These are phyloP conservation scores for Phanerodontia chrysosporium DNA, from an alignment of 768 basidiomycete genomes.

Conservation along the genomic window DNA sequence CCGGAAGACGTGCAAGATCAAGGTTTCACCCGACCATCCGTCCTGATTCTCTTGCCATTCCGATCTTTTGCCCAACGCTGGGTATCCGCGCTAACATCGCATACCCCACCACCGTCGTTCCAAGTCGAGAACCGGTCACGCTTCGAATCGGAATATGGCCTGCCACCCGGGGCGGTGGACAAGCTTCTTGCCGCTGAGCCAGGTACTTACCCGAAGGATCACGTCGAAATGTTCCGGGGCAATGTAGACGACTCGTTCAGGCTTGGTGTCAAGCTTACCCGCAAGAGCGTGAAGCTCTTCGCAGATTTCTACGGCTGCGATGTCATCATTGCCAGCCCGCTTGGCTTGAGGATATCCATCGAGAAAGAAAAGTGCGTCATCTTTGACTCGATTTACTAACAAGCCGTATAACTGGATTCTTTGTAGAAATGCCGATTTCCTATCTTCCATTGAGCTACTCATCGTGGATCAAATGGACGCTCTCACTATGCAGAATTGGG, in stretches of 20 bases:
- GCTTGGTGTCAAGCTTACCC: constrained; percentile 87
- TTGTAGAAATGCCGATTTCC: constrained; percentile 81
- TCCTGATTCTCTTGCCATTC: constrained; percentile 90
- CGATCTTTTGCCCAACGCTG: constrained; percentile 84
- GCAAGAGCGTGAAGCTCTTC: constrained; percentile 89
- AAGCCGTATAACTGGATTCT: neutral
- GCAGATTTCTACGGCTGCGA: constrained; percentile 89
- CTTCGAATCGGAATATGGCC: constrained; percentile 76
- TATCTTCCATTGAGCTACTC: constrained; percentile 89
- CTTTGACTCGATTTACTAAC: neutral
- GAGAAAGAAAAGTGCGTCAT: constrained; percentile 87
- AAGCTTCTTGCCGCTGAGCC: constrained; percentile 71
- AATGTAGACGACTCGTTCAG: constrained; percentile 96
- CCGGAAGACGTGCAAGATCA: constrained; percentile 88
- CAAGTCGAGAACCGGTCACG: constrained; percentile 88
- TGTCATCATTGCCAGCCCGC: constrained; percentile 87
- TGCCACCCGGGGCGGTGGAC: constrained; percentile 77
- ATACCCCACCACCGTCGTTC: constrained; percentile 64
- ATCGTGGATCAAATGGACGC: constrained; percentile 92
- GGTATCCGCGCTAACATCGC: constrained; percentile 73
- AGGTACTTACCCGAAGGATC: constrained; percentile 81
- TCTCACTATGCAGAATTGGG: constrained; percentile 98
- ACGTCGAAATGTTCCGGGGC: constrained; percentile 92
- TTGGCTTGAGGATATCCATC: constrained; percentile 85
- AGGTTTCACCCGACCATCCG: constrained; percentile 94